Percentiles rank a stretch among this genome's conserved stretches.
These are phyloP conservation scores for Trichoderma sp. DNA, from an alignment of 2,329 filamentous ascomycete genomes.

Conservation along the genomic window DNA sequence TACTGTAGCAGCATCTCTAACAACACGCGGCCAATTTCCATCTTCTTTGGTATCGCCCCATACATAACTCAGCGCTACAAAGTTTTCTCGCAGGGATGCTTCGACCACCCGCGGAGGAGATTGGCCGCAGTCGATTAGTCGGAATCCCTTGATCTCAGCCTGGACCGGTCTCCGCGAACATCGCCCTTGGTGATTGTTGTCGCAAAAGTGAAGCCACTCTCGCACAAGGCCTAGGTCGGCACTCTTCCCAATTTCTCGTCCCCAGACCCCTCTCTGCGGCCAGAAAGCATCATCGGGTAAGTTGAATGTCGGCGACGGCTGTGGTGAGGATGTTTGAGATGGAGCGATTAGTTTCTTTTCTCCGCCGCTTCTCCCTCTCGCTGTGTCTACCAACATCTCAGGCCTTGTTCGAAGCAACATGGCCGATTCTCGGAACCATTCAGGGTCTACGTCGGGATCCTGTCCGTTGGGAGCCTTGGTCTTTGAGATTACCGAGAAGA, in stretches of 20 bases:
- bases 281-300: constrained; percentile 30
- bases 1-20: constrained; percentile 41
- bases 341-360: constrained; percentile 31
- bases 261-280: constrained; percentile 43
- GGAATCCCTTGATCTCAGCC: constrained; percentile 39
- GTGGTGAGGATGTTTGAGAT: constrained; percentile 31
- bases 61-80: constrained; percentile 44
- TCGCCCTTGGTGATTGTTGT: constrained; percentile 41
- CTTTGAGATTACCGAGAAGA: constrained; percentile 42
- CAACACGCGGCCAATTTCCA: constrained; percentile 39
- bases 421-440: constrained; percentile 42
- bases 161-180: constrained; percentile 38
- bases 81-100: constrained; percentile 38
- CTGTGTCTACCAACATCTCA: constrained; percentile 34
- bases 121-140: constrained; percentile 41
- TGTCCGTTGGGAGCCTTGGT: constrained; percentile 38
- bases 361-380: constrained; percentile 31
- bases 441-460: constrained; percentile 39
- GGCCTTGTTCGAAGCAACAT: constrained; percentile 42
- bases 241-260: constrained; percentile 38
- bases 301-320: neutral
- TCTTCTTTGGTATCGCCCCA: constrained; percentile 37
- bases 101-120: constrained; percentile 40
- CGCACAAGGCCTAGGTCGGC: constrained; percentile 40
- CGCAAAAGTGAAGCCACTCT: constrained; percentile 44